Base-by-base conservation (phyloP, 2,329 filamentous ascomycete species). In the Xenosphaeropsis pyriputrescens region DNA sequence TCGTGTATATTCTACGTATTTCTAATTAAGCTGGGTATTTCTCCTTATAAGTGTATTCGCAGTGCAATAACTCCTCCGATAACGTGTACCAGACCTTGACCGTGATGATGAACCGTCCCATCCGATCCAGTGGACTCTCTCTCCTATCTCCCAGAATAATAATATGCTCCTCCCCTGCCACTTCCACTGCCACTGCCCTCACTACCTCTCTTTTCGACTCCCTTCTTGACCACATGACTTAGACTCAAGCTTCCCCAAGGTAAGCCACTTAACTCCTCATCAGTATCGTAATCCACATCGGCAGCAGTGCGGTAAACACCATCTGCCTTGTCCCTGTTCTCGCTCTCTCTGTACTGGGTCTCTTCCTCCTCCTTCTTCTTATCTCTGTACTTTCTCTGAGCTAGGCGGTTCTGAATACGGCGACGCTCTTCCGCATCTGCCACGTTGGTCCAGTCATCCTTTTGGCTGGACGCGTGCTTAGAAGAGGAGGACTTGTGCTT, bases 391-490 rank as follows among this genome's bases (percentile, higher is more conserved):
- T 84, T 84, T 46, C 80, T 68, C 50, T 85, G 81, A 2, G 80
- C 80, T 43, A 85, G 70, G 38, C 79, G 71, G 53, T 86, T 86
- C 54, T 86, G 81, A 36, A 85, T 79, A 42, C 79, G 75, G 44
- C 81, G 66, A 51, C 81, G 68, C 59, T 84, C 77, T 42, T 75
- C 75, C 0, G 78, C 77, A 47, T 85, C 79, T 6, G 70, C 71
- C 32, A 85, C 67, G 0, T 77, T 69, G 18, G 70, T 65, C 81
- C 81, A 86, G 58, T 84, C 73, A 44, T 80, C 68, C 43, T 50
- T 47, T 44, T 57, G 68, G 16, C 55, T 35, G 22, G 49, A 50
- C 45, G 59, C 60, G 5, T 62, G 54, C 44, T 62, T 68, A n/a
- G 48, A 51, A 8, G 46, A 46, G 5, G 47, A 41, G 29, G 45